Evolutionary conservation across 768 basidiomycete genomes (phyloP).

Genomic region (Suillus sp.): DNA sequence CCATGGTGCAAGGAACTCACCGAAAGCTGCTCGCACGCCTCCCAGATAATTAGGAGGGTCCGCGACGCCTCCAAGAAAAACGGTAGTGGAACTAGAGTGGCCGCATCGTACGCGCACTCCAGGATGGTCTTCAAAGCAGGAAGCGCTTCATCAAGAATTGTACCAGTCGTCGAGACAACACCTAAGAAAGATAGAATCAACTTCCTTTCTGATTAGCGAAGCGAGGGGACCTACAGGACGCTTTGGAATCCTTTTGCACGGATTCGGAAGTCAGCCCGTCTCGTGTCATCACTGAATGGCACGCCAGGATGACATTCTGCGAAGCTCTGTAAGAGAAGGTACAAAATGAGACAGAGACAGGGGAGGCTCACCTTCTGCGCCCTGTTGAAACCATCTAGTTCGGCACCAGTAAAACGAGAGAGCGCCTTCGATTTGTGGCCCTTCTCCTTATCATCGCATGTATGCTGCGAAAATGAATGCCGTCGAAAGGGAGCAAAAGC

Average conservation of each 20-base stretch:
- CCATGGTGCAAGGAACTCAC: conserved; percentile 39
- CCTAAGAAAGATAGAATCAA: background rate
- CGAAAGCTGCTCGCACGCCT: conserved; percentile 59
- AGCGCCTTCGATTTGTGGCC: background rate
- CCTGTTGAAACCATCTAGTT: background rate
- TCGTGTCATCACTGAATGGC: background rate
- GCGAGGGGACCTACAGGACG: background rate
- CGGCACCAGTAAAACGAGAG: background rate
- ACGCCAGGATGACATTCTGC: background rate
- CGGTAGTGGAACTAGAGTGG: conserved; percentile 54
- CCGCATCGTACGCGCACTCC: background rate
- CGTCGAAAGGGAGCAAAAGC: background rate
- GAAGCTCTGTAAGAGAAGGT: background rate
- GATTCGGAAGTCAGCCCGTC: background rate
- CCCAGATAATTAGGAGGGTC: conserved; percentile 63
- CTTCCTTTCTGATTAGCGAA: background rate
- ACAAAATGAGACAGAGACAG: background rate
- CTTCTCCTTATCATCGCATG: background rate
- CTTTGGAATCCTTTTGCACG: background rate
- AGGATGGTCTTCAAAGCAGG: conserved; percentile 4
- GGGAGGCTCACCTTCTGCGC: background rate
- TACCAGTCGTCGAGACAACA: background rate
- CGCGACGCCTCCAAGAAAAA: conserved; percentile 55
- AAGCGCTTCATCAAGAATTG: background rate
- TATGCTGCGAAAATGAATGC: background rate